Percentiles rank a stretch among this genome's conserved stretches.
These are phyloP conservation scores for Barnettozyma pratensis DNA, from an alignment of 805 yeast genomes.

Conservation along the genomic window DNA sequence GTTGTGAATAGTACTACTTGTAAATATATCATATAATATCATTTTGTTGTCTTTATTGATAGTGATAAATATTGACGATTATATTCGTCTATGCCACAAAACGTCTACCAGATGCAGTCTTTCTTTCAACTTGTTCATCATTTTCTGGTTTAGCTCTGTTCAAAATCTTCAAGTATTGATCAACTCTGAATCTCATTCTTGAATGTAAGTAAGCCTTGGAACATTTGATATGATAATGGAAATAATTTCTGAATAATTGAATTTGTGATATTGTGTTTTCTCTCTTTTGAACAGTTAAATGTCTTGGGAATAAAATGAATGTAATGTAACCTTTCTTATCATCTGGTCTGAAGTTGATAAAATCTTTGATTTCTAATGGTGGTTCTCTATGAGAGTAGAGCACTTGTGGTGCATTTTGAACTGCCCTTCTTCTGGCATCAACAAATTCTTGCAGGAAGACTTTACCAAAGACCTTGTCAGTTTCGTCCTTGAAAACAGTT, in stretches of 20 bases:
- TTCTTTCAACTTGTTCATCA: conserved; percentile 54
- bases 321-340: conserved; percentile 53
- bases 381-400: conserved; percentile 84
- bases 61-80: no score
- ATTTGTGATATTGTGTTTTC: conserved; percentile 90
- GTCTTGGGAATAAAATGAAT: conserved; percentile 80
- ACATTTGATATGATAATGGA: conserved; percentile 98
- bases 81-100: conserved; percentile 10
- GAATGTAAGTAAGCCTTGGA: conserved; percentile 98
- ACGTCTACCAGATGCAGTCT: conserved; percentile 29
- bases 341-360: conserved; percentile 33
- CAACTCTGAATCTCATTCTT: conserved; percentile 94
- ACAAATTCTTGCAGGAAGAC: conserved; percentile 91
- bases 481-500: conserved; percentile 92
- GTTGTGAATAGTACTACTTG: conserved; percentile 3
- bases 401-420: conserved; percentile 98
- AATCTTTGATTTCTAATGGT: conserved; percentile 75
- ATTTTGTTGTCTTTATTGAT: neutral
- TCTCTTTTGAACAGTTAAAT: conserved; percentile 57
- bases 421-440: conserved; percentile 91
- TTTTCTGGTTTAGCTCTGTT: conserved; percentile 96
- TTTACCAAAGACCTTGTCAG: conserved; percentile 87
- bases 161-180: conserved; percentile 88
- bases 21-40: conserved; percentile 8
- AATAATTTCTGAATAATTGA: conserved; percentile 89